Base-by-base conservation (phyloP, 768 basidiomycete species). In the Pleurotus ostreatus region DNA sequence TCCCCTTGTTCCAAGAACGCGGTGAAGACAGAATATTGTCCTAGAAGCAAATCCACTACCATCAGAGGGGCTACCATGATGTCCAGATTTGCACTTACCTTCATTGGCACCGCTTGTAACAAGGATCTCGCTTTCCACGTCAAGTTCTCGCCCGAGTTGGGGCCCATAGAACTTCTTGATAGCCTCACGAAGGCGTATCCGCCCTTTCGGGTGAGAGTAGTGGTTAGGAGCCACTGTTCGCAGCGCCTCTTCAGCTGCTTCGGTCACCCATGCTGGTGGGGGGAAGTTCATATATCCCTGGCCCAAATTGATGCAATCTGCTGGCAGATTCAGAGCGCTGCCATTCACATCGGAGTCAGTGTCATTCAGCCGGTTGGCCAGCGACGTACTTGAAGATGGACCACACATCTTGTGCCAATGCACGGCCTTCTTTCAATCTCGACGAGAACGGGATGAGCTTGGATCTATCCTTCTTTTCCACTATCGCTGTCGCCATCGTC, bases 81-180 rank as follows among this genome's bases (percentile, higher is more conserved):
- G 8, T 0, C 30, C 30, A 34, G 30, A 34, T 9, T 34, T 34
- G 30, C 23, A 59, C 69, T 57, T 61, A 89, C 95, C 96, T 82
- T 96, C 92, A 69, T 98, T 98, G 6, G 96, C 96, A 34, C 97
- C 97, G 62, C 95, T 96, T 2, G 95, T 94, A 45, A 98, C 89
- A 16, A 95, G 76, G 43, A 99, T 94, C 69, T 98, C 94, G 1
- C 82, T 79, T 60, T 97, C 92, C 20, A 88, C 81, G 64, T 94
- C 82, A 13, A 99, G 78, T 2, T 85, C 77, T 56, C 92, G 81
- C 22, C 80, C 75, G 46, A 83, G 76, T 47, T 87, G 82, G 4
- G 88, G 76, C 44, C 83, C 81, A 65, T 96, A 96, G 70, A 88
- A 86, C 15, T 78, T 74, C 64, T 86, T 89, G 64, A 99, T 84